Percentiles rank a stretch among this genome's conserved stretches.
Evolutionary conservation across 2,329 filamentous ascomycete genomes (phyloP).

Genomic region (Colletotrichum sp.): DNA sequence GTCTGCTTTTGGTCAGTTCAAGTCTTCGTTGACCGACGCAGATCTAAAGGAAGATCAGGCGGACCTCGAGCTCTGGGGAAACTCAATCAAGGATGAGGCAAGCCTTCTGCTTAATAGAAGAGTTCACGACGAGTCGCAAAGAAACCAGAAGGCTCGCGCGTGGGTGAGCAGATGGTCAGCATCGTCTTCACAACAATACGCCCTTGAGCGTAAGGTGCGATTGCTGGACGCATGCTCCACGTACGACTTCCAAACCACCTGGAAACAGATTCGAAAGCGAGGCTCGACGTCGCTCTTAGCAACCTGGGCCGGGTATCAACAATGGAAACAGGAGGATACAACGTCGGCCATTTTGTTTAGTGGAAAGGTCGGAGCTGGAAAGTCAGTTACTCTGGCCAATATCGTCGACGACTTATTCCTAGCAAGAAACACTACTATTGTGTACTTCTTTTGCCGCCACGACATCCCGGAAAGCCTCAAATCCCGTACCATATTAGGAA

Average conservation of each 20-base stretch:
- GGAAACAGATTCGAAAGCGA: background rate
- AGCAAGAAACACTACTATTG: accelerated
- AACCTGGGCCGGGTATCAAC: accelerated
- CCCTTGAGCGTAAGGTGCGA: accelerated
- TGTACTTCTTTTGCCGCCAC: background rate
- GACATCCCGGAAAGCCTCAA: background rate
- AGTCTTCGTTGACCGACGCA: accelerated
- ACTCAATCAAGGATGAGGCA: accelerated
- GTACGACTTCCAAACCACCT: background rate
- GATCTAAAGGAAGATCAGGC: accelerated
- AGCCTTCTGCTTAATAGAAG: accelerated
- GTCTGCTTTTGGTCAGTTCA: accelerated
- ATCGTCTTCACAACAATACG: accelerated
- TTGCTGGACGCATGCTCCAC: accelerated
- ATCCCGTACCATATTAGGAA: accelerated
- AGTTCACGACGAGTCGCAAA: accelerated
- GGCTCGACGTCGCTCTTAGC: accelerated
- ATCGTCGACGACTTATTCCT: accelerated
- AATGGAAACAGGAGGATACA: accelerated
- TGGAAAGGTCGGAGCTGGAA: accelerated
- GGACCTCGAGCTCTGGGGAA: accelerated
- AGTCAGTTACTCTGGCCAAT: accelerated
- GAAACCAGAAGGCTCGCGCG: accelerated
- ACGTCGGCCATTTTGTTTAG: accelerated
- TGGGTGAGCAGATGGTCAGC: accelerated